Evolutionary conservation across 805 yeast species (phyloP), one percentile per base, ranked within the genome.

Genomic region (Yarrowia sp.): DNA sequence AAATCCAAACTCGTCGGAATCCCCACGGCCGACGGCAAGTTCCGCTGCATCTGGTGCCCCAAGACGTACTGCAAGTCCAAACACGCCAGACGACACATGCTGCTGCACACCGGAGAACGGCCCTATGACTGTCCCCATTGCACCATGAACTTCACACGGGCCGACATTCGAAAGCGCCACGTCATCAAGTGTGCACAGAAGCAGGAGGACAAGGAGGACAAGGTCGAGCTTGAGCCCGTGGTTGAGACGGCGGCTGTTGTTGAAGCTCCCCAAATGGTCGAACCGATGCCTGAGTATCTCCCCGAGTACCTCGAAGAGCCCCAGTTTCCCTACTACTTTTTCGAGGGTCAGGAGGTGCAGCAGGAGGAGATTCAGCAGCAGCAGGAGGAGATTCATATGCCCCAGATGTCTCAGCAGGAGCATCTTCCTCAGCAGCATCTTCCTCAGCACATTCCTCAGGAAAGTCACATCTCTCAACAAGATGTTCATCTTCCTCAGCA

Each of bases 61-160:
- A 67, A 72, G 39, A 58, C 75, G 9, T 75, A 75, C 53, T 70
- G 72, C 43, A 75, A 74, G 66, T 86, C 91, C 13, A 95, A 91
- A 74, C 96, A 91, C 77, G 81, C 91, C 71, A 92, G 93, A 9
- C 82, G 96, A 69, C 96, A 91, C 77, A 85, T 89, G 68, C 78
- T 95, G 66, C 88, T 89, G 71, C 96, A 91, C 76, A 90, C 96
- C 0, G 96, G 96, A 39, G 95, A 90, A 74, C 78, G 93, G 68
- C 96, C 96, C 0, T 91, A 89, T 74, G 86, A 89, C 68, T 91
- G 96, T 75, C 86, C 86, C 39, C 86, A 84, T 74, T 91, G 96
- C 76, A 76, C 85, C 19, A 87, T 88, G 74, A 82, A 82, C 76
- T 90, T 90, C 76, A 85, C 89, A 13, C 80, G 96, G 61, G 77